These are phyloP conservation scores for Oidiodendron maius DNA, from an alignment of 495 filamentous ascomycete species.

Conservation along the genomic window DNA sequence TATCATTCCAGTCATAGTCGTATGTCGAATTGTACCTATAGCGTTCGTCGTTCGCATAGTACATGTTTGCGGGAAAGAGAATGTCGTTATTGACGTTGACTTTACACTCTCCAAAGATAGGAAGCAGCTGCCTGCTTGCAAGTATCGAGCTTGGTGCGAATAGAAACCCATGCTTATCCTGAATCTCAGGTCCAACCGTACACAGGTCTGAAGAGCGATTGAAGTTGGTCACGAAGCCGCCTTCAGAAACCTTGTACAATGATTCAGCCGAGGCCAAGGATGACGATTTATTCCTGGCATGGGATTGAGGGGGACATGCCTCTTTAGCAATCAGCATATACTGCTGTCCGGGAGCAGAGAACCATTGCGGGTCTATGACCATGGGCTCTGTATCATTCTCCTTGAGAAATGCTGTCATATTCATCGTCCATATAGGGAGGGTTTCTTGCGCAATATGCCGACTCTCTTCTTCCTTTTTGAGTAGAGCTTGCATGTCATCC, in stretches of 20 bases:
- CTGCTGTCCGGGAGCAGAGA: conserved; percentile 13
- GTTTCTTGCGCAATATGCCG: conserved; percentile 13
- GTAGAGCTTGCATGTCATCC: conserved; percentile 50
- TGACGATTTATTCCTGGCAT: conserved; percentile 37
- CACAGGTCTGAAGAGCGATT: conserved; percentile 61
- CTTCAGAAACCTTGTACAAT: conserved; percentile 31
- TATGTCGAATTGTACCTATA: conserved; percentile 48
- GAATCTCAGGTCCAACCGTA: conserved; percentile 42
- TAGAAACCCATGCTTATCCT: conserved; percentile 63
- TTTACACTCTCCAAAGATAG: conserved; percentile 73
- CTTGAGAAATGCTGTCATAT: conserved; percentile 15
- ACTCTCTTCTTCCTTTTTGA: conserved; percentile 9
- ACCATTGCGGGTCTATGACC: conserved; percentile 15
- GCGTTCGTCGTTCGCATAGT: conserved; percentile 60
- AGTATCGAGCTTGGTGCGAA: conserved; percentile 55
- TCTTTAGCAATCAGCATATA: conserved; percentile 47
- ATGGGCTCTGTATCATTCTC: conserved; percentile 7
- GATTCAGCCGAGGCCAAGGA: conserved; percentile 24
- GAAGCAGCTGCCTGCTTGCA: conserved; percentile 52
- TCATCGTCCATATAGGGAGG: conserved; percentile 13
- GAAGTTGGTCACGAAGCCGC: conserved; percentile 60
- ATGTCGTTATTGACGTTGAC: conserved; percentile 75
- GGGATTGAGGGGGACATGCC: conserved; percentile 55
- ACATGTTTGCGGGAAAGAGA: conserved; percentile 71
- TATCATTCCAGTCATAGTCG: conserved; percentile 51